Conservation (phyloP, 305 asterid genomes). For the Fraxinus platypoda region DNA sequence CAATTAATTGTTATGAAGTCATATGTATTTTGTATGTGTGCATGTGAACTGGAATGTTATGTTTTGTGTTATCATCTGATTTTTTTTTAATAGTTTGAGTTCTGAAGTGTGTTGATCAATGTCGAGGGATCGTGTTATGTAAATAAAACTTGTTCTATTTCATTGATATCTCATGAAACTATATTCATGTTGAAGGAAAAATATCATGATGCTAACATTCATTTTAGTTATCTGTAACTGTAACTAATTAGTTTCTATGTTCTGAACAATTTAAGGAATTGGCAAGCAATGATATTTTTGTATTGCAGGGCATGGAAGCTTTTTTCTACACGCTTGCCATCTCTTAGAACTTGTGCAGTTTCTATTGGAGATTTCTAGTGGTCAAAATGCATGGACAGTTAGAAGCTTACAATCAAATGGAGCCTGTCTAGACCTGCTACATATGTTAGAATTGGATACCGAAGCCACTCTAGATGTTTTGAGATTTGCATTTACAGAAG, state of each 20-base stretch:
- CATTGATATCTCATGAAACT: not conserved
- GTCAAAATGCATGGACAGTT: conserved; percentile 48
- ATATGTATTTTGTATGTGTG: not conserved
- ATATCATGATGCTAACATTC: conserved; percentile 3
- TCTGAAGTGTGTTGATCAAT: not conserved
- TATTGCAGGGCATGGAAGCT: conserved; percentile 83
- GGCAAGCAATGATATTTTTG: conserved; percentile 20
- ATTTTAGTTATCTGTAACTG: conserved; percentile 5
- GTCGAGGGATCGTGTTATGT: not conserved
- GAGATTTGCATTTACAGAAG: conserved; percentile 63
- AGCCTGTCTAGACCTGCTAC: conserved; percentile 51
- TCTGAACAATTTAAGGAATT: conserved; percentile 12
- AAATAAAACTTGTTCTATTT: not conserved
- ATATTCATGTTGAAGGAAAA: too few relatives aligned
- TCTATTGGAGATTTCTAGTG: conserved; percentile 66
- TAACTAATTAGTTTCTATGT: not conserved
- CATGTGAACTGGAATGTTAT: not conserved
- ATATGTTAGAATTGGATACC: conserved; percentile 81
- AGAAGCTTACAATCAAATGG: conserved; percentile 41
- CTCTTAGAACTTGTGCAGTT: conserved; percentile 71
- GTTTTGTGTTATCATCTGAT: not conserved
- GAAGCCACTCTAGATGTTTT: conserved; percentile 86
- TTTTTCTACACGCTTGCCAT: conserved; percentile 57
- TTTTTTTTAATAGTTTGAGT: not conserved
- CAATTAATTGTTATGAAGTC: not conserved